A percentile compares a stretch with the other conserved stretches of the same genome.
Evolutionary conservation across 192 early-diverging fungal species (phyloP).

Genomic region (Backusella macrospora): DNA sequence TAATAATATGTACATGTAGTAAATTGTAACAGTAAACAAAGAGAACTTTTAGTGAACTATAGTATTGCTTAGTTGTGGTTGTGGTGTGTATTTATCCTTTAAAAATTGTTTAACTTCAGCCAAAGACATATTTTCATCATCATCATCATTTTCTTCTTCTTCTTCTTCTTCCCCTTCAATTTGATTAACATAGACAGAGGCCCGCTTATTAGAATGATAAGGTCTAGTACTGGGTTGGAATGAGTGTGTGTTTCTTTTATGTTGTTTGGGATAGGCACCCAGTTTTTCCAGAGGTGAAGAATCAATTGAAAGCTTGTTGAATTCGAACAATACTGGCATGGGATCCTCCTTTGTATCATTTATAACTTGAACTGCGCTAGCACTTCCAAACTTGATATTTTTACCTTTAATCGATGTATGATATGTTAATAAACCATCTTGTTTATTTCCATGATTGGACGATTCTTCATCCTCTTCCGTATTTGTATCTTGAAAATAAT

Average conservation of each 20-base stretch:
- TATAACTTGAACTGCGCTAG: background rate
- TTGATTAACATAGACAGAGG: background rate
- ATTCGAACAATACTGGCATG: background rate
- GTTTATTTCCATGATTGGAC: background rate
- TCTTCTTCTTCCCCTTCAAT: background rate
- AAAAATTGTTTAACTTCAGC: conserved; percentile 11
- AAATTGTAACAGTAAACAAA: background rate
- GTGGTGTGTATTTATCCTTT: background rate
- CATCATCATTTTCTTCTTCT: background rate
- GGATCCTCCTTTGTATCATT: background rate
- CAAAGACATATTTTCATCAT: conserved; percentile 9
- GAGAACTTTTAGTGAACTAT: background rate
- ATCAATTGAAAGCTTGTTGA: background rate
- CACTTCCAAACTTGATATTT: background rate
- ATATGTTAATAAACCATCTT: background rate
- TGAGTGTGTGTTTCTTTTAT: background rate
- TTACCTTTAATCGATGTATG: conserved; percentile 2
- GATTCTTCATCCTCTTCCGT: conserved; percentile 2
- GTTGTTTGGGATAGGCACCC: background rate
- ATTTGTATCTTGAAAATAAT: conserved; percentile 13
- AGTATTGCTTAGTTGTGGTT: background rate
- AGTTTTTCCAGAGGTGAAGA: background rate
- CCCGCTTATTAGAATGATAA: background rate
- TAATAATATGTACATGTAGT: no score
- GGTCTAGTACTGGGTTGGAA: background rate